Evolutionary conservation across 2,329 filamentous ascomycete genomes (phyloP).

Genomic region (Monosporascus sp.): DNA sequence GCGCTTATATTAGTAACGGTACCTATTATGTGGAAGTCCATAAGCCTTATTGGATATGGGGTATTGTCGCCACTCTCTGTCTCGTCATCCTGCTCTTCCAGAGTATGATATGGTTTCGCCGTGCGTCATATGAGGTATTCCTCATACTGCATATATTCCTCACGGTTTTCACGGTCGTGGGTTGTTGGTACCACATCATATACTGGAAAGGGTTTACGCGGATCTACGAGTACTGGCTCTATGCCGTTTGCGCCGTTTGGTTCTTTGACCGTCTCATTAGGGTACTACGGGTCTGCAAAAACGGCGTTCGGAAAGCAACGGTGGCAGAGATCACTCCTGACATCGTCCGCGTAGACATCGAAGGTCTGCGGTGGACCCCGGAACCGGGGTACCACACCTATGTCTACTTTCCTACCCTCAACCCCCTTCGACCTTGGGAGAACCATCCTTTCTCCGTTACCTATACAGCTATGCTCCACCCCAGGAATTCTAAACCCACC

Average conservation of each 20-base stretch:
- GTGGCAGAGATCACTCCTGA: slow-evolving; percentile 30
- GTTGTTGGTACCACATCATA: slow-evolving; percentile 31
- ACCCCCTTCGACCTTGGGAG: slow-evolving; percentile 38
- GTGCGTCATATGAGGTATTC: slow-evolving; percentile 12
- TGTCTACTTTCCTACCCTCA: slow-evolving; percentile 44
- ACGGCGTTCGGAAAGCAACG: slow-evolving; percentile 30
- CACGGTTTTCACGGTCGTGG: slow-evolving; percentile 9
- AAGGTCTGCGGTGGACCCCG: slow-evolving; percentile 29
- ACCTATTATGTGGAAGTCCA: slow-evolving; percentile 13
- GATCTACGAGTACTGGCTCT: slow-evolving; percentile 14
- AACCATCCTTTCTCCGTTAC: slow-evolving; percentile 49
- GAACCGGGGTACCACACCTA: slow-evolving; percentile 35
- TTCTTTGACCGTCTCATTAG: slow-evolving; percentile 39
- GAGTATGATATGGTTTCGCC: slow-evolving; percentile 21
- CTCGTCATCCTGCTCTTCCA: slow-evolving; percentile 21
- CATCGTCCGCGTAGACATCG: slow-evolving; percentile 37
- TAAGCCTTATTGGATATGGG: slow-evolving; percentile 31
- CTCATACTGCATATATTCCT: slow-evolving; percentile 10
- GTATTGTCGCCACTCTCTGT: slow-evolving; percentile 28
- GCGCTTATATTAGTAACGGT: slow-evolving; percentile 15
- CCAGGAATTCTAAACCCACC: not conserved
- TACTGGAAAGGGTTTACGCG: slow-evolving; percentile 4
- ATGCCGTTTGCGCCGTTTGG: slow-evolving; percentile 22
- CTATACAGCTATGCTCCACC: slow-evolving; percentile 13
- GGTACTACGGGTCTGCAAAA: slow-evolving; percentile 30